Percentiles rank a stretch among this genome's conserved stretches.
These are phyloP conservation scores for Solanum megistacrolobum DNA, from an alignment of 257 asterid genomes.

Conservation along the genomic window DNA sequence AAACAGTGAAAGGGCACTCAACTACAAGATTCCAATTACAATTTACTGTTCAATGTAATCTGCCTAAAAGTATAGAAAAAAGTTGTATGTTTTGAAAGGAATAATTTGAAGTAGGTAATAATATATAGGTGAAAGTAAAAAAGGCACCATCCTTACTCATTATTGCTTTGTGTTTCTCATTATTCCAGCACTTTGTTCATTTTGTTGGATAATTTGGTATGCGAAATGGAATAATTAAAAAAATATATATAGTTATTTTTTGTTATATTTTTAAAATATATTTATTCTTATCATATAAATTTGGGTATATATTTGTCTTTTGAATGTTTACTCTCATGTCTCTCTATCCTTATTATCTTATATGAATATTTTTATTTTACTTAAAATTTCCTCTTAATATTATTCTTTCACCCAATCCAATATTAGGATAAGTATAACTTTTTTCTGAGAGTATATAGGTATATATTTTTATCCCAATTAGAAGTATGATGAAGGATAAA, in stretches of 20 bases:
- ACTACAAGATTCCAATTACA: neutral
- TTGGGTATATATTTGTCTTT: too few species aligned
- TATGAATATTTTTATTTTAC: too few species aligned
- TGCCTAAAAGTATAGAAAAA: neutral
- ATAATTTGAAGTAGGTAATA: neutral
- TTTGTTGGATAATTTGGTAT: neutral
- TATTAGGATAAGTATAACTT: neutral
- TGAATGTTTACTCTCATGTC: neutral
- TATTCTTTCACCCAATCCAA: neutral
- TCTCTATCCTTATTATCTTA: too few species aligned
- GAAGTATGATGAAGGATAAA: neutral
- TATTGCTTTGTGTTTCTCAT: neutral
- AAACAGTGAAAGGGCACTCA: neutral
- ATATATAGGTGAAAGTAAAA: neutral
- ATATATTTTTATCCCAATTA: neutral
- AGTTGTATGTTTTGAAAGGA: neutral
- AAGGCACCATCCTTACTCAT: neutral
- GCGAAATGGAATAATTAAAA: too few species aligned
- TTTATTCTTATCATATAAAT: neutral
- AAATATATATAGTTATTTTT: neutral
- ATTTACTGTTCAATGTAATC: neutral
- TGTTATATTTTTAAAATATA: neutral
- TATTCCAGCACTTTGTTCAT: neutral
- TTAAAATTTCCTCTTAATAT: neutral
- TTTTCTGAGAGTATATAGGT: too few species aligned